Base-by-base conservation (phyloP, 31 red algal genomes). In the Bonnemaisonia californica region DNA sequence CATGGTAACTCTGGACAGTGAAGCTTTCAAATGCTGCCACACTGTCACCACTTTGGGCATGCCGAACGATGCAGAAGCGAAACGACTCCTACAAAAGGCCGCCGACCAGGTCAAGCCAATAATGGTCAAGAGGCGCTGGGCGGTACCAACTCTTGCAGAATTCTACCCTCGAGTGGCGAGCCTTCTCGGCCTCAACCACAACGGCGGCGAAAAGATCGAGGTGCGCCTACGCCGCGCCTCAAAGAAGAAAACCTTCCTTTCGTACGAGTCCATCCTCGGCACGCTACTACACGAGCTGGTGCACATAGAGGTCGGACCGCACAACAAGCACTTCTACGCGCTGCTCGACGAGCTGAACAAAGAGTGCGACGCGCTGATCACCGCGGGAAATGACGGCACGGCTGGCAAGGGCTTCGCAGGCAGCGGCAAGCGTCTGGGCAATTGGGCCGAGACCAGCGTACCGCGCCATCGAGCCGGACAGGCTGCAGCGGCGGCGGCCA, bases 221-320 rank as follows among this genome's bases (percentile, higher is more conserved):
- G 28, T 91, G 24, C 80, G 88, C n/a, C 62, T 91, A 2, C 80
- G 88, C 23, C 65, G 41, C n/a, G 51, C 88, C 32, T 32, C 47
- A 39, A 27, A 61, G 29, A n/a, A 36, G 3, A 4, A 35, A n/a
- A 0, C 31, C 5, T 89, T 94, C 29, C 84, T 94, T 42, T 54
- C 86, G 19, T 83, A 76, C 27, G 65, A 89, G 33, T 45, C 65
- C 31, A 75, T 94, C 45, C 91, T 94, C 48, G 69, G 71, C 32
- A 94, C 91, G 54, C 79, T 94, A 23, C 85, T 94, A 1, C 91
- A 94, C 70, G 91, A 94, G 57, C 79, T 94, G 1, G 71, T 63
- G 1, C 91, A 94, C 84, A 94, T 89, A 36, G 79, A 82, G 39
- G 67, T 89, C 30, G 84, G 91, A 1, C 84, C 84, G 9, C 91